Base-by-base conservation (phyloP, 2,329 filamentous ascomycete genomes). In the Xylariaceae sp. region DNA sequence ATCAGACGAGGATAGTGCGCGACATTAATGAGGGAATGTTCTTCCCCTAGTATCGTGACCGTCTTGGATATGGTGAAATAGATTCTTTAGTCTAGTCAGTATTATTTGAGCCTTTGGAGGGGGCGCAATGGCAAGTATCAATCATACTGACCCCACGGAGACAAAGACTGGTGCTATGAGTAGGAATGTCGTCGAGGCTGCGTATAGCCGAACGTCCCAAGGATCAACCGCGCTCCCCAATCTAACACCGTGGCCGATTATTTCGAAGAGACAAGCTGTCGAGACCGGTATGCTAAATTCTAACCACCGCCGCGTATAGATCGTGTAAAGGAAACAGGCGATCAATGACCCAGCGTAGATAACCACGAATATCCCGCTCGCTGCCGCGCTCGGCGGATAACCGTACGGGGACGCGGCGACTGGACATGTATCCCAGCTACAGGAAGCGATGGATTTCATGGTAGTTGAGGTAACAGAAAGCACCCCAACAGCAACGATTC, bases 111-210 rank as follows among this genome's bases (percentile, higher is more conserved):
- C 7, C 40, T 32, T 3, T 42, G 2, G 7, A 40, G 1, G 7
- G 29, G 32, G n/a, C 40, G n/a, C 16, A 41, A 40, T 10, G 18
- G 20, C 2, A n/a, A n/a, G n/a, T n/a, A n/a, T n/a, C 16, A 44
- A 26, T 52, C n/a, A 14, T 18, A 60, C 55, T 43, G 48, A 71
- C 70, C 60, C 65, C 53, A 61, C 59, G 2, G 69, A 67, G 26
- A 72, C 42, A 21, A 69, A 69, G 0, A 65, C 62, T 1, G 71
- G 68, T 1, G 70, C 68, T 10, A 71, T 52, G 10, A 67, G 66
- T 21, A 70, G 55, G 12, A 67, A 63, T 1, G 62, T 43, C 26
- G 58, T 67, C 40, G 63, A 62, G 19, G 61, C 57, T 9, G 65
- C 61, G 32, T 65, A 67, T 14, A 65, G 53, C 23, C 54, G 58